These are phyloP conservation scores for Arthrobotrys entomopaga DNA, from an alignment of 2,329 filamentous ascomycete genomes.

Conservation along the genomic window DNA sequence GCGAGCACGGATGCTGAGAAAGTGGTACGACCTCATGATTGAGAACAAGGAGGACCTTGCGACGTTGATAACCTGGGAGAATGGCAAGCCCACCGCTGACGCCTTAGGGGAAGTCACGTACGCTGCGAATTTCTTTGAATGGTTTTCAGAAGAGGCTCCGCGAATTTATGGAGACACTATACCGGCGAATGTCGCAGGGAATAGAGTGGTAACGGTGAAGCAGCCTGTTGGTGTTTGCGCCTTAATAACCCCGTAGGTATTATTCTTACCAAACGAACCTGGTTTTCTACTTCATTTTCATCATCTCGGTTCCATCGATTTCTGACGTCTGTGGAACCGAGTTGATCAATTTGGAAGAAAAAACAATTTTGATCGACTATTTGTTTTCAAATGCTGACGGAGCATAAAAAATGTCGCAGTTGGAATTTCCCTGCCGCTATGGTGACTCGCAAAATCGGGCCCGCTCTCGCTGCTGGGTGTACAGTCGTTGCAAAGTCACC, in stretches of 20 bases:
- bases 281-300: conserved; percentile 7
- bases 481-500: conserved; percentile 93
- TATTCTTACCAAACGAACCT: conserved; percentile 36
- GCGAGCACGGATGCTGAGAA: conserved; percentile 77
- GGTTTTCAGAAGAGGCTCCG: conserved; percentile 83
- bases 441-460: conserved; percentile 76
- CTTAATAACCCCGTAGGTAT: conserved; percentile 75
- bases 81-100: conserved; percentile 83
- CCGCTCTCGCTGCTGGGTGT: conserved; percentile 90
- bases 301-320: no score
- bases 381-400: conserved; percentile 24
- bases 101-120: conserved; percentile 78
- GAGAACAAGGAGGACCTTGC: conserved; percentile 83
- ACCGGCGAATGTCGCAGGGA: conserved; percentile 74
- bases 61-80: conserved; percentile 87
- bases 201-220: conserved; percentile 80
- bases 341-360: not conserved
- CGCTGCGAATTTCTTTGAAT: conserved; percentile 79
- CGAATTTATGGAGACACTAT: conserved; percentile 79
- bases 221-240: conserved; percentile 86
- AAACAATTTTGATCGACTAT: not conserved
- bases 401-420: conserved; percentile 60
- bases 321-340: conserved; percentile 1
- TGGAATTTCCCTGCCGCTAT: conserved; percentile 89
- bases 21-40: conserved; percentile 83